Evolutionary conservation across 768 basidiomycete species (phyloP), one percentile per base, ranked within the genome.

Genomic region (Trametes villosa): DNA sequence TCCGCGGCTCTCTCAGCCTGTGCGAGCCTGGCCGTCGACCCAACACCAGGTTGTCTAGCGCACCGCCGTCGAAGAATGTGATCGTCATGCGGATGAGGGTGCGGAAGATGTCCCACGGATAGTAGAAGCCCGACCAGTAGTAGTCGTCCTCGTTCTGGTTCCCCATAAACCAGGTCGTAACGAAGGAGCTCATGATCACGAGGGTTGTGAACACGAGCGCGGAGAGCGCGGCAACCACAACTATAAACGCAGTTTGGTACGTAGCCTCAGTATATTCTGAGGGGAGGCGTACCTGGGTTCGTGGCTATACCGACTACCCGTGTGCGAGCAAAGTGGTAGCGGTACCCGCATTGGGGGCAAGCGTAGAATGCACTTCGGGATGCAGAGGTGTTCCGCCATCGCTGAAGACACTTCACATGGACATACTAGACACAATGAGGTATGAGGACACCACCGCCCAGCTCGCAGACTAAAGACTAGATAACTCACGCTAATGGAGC

Each of bases 331-430:
- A 92, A 92, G 41, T 86, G 83, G 71, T 94, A 93, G 59, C 79
- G 81, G 69, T 92, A 94, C 51, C 80, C 83, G 66, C 92, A 94
- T 72, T 92, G 90, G 1, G 88, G 88, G 67, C 92, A 94, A 13
- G 83, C 77, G 76, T 88, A 92, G 78, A 92, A 94, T 11, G 89
- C 86, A 61, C 80, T 83, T 40, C 80, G 73, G n/a, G 85, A 85
- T 29, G 76, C 62, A 18, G 91, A 86, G 0, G 80, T 77, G 38
- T 79, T 86, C 58, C 92, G 79, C 92, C 92, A 94, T 53, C 76
- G 80, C 63, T 91, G 85, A 6, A 93, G 80, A 68, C 91, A 93
- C 67, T 84, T 83, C 50, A 93, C 79, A 74, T 94, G 92, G 33
- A 93, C 91, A 71, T 86, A 85, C 91, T 92, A 67, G 17, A 22